phyloP scores from a whole-genome alignment of 768 basidiomycete genomes.

The Suillus weaverae region DNA sequence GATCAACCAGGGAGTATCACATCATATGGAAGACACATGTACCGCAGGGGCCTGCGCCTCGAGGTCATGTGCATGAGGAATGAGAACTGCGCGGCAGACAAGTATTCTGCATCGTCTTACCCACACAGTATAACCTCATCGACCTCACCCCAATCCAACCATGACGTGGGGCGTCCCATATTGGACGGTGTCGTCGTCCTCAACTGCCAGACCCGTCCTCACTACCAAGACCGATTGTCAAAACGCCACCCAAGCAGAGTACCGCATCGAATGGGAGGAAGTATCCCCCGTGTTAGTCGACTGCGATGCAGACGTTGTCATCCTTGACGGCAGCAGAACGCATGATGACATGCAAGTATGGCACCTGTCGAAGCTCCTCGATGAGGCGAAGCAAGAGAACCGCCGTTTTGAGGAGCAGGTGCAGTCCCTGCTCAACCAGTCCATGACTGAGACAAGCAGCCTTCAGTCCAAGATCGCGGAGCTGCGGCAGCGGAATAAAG shows the following conservation, averaged over 20 bases:
- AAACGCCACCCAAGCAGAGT: neutral
- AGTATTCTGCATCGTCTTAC: neutral
- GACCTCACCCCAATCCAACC: neutral
- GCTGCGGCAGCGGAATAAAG: conserved; percentile 2
- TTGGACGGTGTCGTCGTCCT: neutral
- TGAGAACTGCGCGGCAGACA: neutral
- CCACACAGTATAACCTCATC: neutral
- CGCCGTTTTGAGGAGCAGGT: conserved; percentile 4
- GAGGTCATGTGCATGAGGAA: conserved; percentile 1
- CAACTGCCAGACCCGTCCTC: neutral
- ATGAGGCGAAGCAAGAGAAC: conserved; percentile 5
- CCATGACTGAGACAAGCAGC: conserved; percentile 8
- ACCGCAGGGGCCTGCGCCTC: neutral
- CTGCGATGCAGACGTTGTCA: conserved; percentile 10
- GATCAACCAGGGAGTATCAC: neutral
- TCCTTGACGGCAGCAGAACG: conserved; percentile 1
- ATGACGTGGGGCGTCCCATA: conserved; percentile 6
- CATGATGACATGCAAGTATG: conserved; percentile 1
- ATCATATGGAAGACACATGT: neutral
- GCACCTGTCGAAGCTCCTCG: conserved; percentile 2
- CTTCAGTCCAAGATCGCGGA: conserved; percentile 3
- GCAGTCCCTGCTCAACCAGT: conserved; percentile 6
- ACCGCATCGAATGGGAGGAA: conserved; percentile 5
- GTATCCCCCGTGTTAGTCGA: conserved; percentile 4
- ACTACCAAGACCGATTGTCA: neutral